Evolutionary conservation across 495 filamentous ascomycete genomes (phyloP).

Genomic region (Penicillium daleae): DNA sequence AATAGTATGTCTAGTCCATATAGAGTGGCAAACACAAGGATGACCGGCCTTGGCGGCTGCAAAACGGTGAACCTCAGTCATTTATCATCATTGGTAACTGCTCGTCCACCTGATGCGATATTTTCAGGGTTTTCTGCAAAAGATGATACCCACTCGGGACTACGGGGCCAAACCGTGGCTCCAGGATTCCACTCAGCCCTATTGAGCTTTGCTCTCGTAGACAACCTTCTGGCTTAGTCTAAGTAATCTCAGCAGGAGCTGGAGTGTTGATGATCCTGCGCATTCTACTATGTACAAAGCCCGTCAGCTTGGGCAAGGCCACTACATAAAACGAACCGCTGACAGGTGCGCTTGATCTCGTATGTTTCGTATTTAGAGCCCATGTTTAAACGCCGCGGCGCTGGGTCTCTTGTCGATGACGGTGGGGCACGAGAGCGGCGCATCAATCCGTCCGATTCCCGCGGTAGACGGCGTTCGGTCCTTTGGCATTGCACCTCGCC

Average conservation of each 20-base stretch:
- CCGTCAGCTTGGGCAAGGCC: neutral
- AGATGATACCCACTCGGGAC: neutral
- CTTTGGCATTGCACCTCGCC: constrained; percentile 5
- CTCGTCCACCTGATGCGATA: neutral
- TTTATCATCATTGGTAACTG: neutral
- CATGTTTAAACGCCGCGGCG: neutral
- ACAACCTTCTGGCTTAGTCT: too few species aligned
- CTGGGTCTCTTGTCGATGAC: neutral
- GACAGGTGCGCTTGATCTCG: neutral
- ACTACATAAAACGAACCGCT: too few species aligned
- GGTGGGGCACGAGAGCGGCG: constrained; percentile 7
- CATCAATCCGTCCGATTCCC: constrained; percentile 17
- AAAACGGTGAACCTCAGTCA: neutral
- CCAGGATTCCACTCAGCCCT: neutral
- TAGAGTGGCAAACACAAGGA: constrained; percentile 6
- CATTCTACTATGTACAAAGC: neutral
- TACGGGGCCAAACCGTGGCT: neutral
- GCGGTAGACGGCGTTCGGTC: constrained; percentile 2
- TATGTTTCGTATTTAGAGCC: neutral
- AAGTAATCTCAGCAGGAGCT: neutral
- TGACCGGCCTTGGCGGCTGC: neutral
- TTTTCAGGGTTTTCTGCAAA: neutral
- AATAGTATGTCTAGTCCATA: neutral
- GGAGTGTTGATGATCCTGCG: neutral
- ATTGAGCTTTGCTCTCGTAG: neutral